Percentiles rank a stretch among this genome's conserved stretches.
These are phyloP conservation scores for Stevia rebaudiana DNA, from an alignment of 140 eudicot genomes.

Conservation along the genomic window DNA sequence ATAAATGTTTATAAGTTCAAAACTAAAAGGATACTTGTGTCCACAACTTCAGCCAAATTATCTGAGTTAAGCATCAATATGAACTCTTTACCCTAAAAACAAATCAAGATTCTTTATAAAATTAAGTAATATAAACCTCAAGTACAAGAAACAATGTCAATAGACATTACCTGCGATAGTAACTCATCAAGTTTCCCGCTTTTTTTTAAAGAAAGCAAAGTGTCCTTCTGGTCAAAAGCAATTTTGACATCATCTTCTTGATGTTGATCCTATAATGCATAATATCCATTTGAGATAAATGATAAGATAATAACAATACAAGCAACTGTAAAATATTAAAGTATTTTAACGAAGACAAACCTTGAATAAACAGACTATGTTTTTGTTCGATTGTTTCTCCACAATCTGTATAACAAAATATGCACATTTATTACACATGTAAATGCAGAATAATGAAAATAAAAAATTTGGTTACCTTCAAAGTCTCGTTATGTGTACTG, in stretches of 20 bases:
- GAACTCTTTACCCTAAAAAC: slow-evolving; percentile 69
- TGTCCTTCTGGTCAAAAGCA: slow-evolving; percentile 22
- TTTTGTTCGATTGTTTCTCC: slow-evolving; percentile 51
- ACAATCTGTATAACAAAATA: slow-evolving; percentile 36
- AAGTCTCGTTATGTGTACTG: slow-evolving; percentile 47
- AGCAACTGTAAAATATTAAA: slow-evolving; percentile 3
- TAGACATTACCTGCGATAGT: slow-evolving; percentile 35
- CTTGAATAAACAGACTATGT: slow-evolving; percentile 47
- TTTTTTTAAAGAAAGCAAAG: slow-evolving; percentile 37
- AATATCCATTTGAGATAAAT: not conserved
- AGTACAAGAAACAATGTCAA: not conserved
- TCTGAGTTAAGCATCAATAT: slow-evolving; percentile 54
- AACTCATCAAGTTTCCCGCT: slow-evolving; percentile 44
- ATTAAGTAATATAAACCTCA: not conserved
- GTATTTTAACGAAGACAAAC: slow-evolving; percentile 22
- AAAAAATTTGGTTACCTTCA: slow-evolving; percentile 42
- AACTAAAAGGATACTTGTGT: slow-evolving; percentile 59
- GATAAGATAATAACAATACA: not conserved
- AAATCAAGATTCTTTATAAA: not conserved
- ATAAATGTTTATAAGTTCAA: not conserved
- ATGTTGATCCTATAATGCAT: slow-evolving; percentile 33
- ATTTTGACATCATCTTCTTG: slow-evolving; percentile 19
- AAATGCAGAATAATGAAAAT: slow-evolving; percentile 3
- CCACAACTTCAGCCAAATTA: slow-evolving; percentile 61
- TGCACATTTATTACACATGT: not conserved